Evolutionary conservation across 192 early-diverging fungal species (phyloP).

Genomic region (Entomortierella chlamydospora): DNA sequence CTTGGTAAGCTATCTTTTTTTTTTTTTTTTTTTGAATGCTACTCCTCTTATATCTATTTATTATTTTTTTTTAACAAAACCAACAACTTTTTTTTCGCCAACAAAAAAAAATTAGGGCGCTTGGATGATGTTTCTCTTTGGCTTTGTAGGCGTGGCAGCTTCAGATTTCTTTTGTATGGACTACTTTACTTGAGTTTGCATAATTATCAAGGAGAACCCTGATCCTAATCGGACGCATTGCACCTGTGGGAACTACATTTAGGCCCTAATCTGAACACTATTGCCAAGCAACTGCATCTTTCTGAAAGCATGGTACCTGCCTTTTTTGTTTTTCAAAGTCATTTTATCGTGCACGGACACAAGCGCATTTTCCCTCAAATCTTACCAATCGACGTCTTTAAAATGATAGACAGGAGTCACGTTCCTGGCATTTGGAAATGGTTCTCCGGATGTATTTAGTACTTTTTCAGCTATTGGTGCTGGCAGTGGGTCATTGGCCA

Average conservation of each 20-base stretch:
- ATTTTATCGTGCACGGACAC: neutral
- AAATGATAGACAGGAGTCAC: slow-evolving; percentile 65
- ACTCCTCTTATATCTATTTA: too few relatives aligned
- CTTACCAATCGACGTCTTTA: neutral
- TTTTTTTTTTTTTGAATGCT: too few relatives aligned
- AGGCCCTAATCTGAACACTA: slow-evolving; percentile 83
- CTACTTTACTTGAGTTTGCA: slow-evolving; percentile 27
- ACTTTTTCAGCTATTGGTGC: slow-evolving; percentile 83
- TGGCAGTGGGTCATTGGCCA: slow-evolving; percentile 78
- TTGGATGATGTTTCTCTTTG: slow-evolving; percentile 83
- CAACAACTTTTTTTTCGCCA: neutral
- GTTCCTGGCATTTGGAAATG: slow-evolving; percentile 92
- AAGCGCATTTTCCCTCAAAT: neutral
- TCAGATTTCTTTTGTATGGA: slow-evolving; percentile 78
- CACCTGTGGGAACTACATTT: too few relatives aligned
- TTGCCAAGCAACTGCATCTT: slow-evolving; percentile 76
- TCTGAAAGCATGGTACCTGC: slow-evolving; percentile 79
- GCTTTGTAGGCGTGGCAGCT: slow-evolving; percentile 80
- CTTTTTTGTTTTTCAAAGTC: neutral
- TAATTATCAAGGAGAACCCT: neutral
- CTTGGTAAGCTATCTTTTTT: slow-evolving; percentile 53
- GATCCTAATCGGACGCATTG: too few relatives aligned
- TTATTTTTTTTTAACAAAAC: too few relatives aligned
- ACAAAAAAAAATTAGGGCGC: slow-evolving; percentile 37
- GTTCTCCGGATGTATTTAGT: slow-evolving; percentile 90